A percentile compares a stretch with the other conserved stretches of the same genome.
These are phyloP conservation scores for Epichloe elymi DNA, from an alignment of 2,329 filamentous ascomycete species.

Conservation along the genomic window DNA sequence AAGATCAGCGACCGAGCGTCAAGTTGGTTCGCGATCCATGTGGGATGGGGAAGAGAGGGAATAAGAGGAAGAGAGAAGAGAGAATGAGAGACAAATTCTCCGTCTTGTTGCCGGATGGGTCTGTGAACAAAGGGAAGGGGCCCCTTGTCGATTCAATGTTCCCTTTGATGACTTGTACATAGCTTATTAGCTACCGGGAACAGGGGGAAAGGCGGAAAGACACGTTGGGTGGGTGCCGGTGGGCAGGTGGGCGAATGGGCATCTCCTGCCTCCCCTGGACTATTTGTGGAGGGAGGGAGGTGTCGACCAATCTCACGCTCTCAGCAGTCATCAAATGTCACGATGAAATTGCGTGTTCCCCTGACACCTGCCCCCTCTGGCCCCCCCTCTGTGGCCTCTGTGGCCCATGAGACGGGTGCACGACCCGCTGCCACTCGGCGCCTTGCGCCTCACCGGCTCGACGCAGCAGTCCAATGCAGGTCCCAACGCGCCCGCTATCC, in stretches of 20 bases:
- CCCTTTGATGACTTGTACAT: not conserved
- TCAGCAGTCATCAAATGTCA: not conserved
- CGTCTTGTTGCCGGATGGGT: not conserved
- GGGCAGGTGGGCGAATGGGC: not conserved
- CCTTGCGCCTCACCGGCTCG: not conserved
- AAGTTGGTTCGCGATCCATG: not conserved
- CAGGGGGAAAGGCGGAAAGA: too few relatives aligned
- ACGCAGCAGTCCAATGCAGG: conserved; percentile 2
- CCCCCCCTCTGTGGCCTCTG: too few relatives aligned
- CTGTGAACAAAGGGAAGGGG: not conserved
- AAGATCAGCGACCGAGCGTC: not conserved
- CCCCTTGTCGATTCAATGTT: not conserved
- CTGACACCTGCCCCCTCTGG: too few relatives aligned
- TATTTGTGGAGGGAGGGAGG: too few relatives aligned
- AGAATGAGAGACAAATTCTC: not conserved
- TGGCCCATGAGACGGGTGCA: not conserved
- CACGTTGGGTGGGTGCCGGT: not conserved
- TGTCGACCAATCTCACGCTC: too few relatives aligned
- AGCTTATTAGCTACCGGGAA: too few relatives aligned
- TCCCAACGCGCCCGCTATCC: conserved; percentile 7
- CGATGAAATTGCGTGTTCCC: not conserved
- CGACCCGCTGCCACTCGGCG: conserved; percentile 1
- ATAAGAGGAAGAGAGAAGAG: not conserved
- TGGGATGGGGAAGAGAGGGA: not conserved
- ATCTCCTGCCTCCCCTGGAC: not conserved